Percentiles rank a stretch among this genome's conserved stretches.
phyloP scores from a whole-genome alignment of 2,329 filamentous ascomycete species.

The Paramyrothecium sp. region DNA sequence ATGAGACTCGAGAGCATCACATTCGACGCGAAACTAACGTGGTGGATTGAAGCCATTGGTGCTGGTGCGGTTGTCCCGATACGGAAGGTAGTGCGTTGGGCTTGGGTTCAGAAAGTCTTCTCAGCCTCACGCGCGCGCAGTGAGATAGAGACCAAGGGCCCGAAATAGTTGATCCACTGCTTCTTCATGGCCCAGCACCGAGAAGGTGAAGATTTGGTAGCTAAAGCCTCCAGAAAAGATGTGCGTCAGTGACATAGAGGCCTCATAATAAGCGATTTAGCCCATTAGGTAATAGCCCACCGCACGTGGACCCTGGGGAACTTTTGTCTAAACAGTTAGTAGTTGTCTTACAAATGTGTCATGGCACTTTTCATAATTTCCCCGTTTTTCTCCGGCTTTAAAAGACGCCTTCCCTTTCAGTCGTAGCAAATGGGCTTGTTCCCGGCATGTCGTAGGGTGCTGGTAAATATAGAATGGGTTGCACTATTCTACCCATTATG shows the following conservation, averaged over 20 bases:
- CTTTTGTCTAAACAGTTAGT: background rate
- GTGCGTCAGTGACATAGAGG: background rate
- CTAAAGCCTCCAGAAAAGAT: background rate
- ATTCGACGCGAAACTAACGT: background rate
- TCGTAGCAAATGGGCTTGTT: no score
- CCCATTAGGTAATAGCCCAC: background rate
- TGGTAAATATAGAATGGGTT: no score
- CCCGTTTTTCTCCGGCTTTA: no score
- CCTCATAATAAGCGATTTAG: background rate
- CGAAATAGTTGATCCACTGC: background rate
- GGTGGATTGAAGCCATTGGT: background rate
- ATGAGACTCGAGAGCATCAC: background rate
- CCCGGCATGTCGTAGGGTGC: no score
- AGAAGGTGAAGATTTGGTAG: background rate
- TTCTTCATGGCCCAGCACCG: background rate
- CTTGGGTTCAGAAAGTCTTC: background rate
- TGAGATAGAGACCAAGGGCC: background rate
- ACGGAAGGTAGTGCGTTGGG: background rate
- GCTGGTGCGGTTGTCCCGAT: background rate
- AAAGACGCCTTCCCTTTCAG: no score
- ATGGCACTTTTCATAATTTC: background rate
- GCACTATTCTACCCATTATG: no score
- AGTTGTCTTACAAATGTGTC: background rate
- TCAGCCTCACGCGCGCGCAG: background rate
- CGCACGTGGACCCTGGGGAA: background rate